Evolutionary conservation across 2,329 filamentous ascomycete genomes (phyloP).

Genomic region (Pseudogymnoascus verrucosus): DNA sequence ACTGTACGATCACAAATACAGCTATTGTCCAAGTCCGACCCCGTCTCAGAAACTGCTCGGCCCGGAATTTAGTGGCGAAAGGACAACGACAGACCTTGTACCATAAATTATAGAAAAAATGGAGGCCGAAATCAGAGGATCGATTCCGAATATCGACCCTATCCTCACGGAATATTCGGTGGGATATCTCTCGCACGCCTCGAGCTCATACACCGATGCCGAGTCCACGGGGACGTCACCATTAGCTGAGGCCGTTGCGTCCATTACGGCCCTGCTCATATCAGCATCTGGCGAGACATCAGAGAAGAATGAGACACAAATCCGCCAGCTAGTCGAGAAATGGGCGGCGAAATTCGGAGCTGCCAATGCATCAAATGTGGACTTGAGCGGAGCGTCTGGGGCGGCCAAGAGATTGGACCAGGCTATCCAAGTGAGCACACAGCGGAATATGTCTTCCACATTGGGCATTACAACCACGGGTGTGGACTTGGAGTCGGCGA

Average conservation of each 20-base stretch:
- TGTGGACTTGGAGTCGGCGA: slow-evolving; percentile 91
- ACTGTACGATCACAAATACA: slow-evolving; percentile 2
- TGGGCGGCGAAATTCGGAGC: slow-evolving; percentile 78
- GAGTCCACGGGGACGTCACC: slow-evolving; percentile 66
- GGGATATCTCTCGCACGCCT: slow-evolving; percentile 90
- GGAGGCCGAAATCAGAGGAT: slow-evolving; percentile 79
- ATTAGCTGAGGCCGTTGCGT: slow-evolving; percentile 72
- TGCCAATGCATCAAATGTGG: slow-evolving; percentile 58
- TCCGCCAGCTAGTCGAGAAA: slow-evolving; percentile 78
- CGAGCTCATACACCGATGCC: slow-evolving; percentile 69
- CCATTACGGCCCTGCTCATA: slow-evolving; percentile 79
- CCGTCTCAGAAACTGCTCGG: slow-evolving; percentile 3
- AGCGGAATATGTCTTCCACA: slow-evolving; percentile 94
- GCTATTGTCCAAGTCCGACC: background rate
- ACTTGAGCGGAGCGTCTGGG: slow-evolving; percentile 62
- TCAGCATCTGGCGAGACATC: slow-evolving; percentile 86
- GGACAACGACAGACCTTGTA: background rate
- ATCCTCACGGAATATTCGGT: slow-evolving; percentile 87
- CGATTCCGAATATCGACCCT: slow-evolving; percentile 80
- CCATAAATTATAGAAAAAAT: slow-evolving; percentile 39
- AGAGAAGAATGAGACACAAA: slow-evolving; percentile 62
- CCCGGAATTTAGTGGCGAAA: background rate
- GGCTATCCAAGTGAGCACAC: slow-evolving; percentile 86
- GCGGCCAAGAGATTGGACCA: slow-evolving; percentile 82
- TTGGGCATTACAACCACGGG: slow-evolving; percentile 74